These are phyloP conservation scores for Intubia oerlemansii DNA, from an alignment of 2,329 filamentous ascomycete genomes.

Conservation along the genomic window DNA sequence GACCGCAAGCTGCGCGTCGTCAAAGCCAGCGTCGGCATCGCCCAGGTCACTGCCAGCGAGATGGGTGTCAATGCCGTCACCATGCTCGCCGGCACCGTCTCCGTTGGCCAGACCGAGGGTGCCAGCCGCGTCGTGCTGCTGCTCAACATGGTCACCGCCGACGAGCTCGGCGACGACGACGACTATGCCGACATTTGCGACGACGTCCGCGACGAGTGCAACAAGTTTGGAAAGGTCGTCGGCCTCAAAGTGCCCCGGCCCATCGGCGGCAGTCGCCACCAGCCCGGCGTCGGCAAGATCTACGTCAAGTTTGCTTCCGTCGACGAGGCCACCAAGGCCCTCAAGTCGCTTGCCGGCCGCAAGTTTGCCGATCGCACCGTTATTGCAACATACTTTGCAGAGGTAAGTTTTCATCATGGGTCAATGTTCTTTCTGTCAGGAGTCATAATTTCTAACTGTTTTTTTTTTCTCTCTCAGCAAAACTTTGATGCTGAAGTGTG, in stretches of 20 bases:
- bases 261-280: slow-evolving; percentile 60
- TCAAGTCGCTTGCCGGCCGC: slow-evolving; percentile 75
- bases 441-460: too few relatives aligned
- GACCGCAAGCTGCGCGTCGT: slow-evolving; percentile 69
- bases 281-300: slow-evolving; percentile 87
- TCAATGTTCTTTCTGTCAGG: too few relatives aligned
- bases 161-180: slow-evolving; percentile 82
- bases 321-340: slow-evolving; percentile 62
- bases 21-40: slow-evolving; percentile 79
- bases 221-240: slow-evolving; percentile 67
- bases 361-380: slow-evolving; percentile 96
- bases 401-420: too few relatives aligned
- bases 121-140: slow-evolving; percentile 72
- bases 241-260: slow-evolving; percentile 90
- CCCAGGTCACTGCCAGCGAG: slow-evolving; percentile 79
- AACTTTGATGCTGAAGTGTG: slow-evolving; percentile 86
- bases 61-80: slow-evolving; percentile 97
- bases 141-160: slow-evolving; percentile 94
- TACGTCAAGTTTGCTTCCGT: slow-evolving; percentile 77
- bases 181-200: slow-evolving; percentile 95
- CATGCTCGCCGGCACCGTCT: slow-evolving; percentile 80
- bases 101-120: slow-evolving; percentile 49
- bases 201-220: slow-evolving; percentile 81
- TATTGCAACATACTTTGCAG: slow-evolving; percentile 88
- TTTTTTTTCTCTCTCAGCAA: too few relatives aligned